Evolutionary conservation across 1,284 basidiomycete genomes (phyloP), one percentile per base, ranked within the genome.

Genomic region (Malassezia sp.): DNA sequence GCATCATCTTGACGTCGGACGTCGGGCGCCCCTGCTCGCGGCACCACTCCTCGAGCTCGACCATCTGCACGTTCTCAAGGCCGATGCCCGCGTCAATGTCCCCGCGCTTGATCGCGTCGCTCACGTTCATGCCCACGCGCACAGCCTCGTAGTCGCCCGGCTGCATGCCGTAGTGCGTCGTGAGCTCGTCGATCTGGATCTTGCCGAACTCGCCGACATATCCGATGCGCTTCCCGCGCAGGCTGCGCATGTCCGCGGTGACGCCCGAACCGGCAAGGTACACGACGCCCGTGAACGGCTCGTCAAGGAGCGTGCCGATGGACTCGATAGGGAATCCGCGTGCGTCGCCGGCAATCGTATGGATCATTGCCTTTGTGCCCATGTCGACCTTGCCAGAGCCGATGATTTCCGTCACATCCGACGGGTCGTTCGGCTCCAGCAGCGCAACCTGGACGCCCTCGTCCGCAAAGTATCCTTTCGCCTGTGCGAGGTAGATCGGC

Each of bases 181-280:
- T 60, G 24, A 63, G 56, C 50, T 54, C 54, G 28, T 45, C 28
- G 18, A 39, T 30, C 23, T 77, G 66, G 67, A 75, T 65, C 68
- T 73, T 64, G 54, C 63, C 68, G 53, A 71, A 70, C 45, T 75
- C 53, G 56, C 73, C 60, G 56, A 76, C 62, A 66, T 75, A 67
- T 53, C 71, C 52, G 67, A 70, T 75, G 56, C 60, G 71, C 54
- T 72, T 72, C 37, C 71, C 71, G 7, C 60, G 57, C 21, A 73
- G 62, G 17, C 61, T 64, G 37, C 49, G 56, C 42, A 73, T 73
- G 56, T 71, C 67, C n/a, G 61, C 38, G 15, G 63, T 63, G 54
- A 72, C 63, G 26, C 67, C 71, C 10, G 59, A 61, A 9, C 71
- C 69, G 42, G 67, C 62, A 36, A 73, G 59, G 56, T 73, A 73